These are phyloP conservation scores for Calonectria pseudoreteaudii DNA, from an alignment of 2,329 filamentous ascomycete species.

Conservation along the genomic window DNA sequence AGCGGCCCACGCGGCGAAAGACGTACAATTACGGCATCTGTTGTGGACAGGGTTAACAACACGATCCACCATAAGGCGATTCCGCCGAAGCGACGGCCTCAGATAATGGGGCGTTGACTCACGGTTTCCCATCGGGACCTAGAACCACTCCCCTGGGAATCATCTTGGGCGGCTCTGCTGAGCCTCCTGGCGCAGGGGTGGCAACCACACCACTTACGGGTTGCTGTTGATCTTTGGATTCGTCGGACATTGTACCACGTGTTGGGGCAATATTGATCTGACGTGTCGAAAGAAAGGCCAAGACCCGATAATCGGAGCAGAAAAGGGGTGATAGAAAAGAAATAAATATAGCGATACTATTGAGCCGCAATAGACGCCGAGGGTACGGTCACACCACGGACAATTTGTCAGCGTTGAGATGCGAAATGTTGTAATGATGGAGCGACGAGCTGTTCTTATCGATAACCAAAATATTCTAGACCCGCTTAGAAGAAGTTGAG, in stretches of 20 bases:
- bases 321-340: slow-evolving; percentile 16
- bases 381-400: slow-evolving; percentile 33
- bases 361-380: slow-evolving; percentile 7
- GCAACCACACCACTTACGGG: slow-evolving; percentile 32
- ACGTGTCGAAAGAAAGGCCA: slow-evolving; percentile 22
- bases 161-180: slow-evolving; percentile 59
- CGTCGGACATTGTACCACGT: slow-evolving; percentile 44
- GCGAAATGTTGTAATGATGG: not conserved
- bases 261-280: slow-evolving; percentile 25
- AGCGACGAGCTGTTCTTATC: slow-evolving; percentile 9
- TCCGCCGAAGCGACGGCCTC: slow-evolving; percentile 2
- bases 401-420: slow-evolving; percentile 38
- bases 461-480: slow-evolving; percentile 9
- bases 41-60: slow-evolving; percentile 29
- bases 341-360: not conserved
- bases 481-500: not conserved
- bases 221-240: slow-evolving; percentile 37
- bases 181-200: slow-evolving; percentile 35
- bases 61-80: slow-evolving; percentile 20
- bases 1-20: slow-evolving; percentile 61
- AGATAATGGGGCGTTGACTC: slow-evolving; percentile 50
- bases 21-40: slow-evolving; percentile 51
- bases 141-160: slow-evolving; percentile 79
- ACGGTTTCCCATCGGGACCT: slow-evolving; percentile 88
- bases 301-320: not conserved